A percentile compares a stretch with the other conserved stretches of the same genome.
Conservation (phyloP, 176 grass and related monocot species). For the Calamus simplicifolius region DNA sequence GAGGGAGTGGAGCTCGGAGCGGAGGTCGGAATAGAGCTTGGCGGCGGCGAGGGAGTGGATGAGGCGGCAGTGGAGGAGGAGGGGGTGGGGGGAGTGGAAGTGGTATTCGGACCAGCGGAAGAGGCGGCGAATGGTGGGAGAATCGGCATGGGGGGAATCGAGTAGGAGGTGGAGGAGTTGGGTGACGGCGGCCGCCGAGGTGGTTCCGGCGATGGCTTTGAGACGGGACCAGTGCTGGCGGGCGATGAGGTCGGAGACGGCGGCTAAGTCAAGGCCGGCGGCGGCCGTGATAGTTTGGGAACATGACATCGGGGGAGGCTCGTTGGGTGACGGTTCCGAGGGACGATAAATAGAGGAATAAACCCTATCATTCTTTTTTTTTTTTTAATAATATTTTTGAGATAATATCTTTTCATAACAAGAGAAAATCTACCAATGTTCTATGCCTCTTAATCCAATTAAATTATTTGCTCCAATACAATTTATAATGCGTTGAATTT, state of each 20-base stretch:
- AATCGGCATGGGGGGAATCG: constrained; percentile 18
- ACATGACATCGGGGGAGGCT: no score
- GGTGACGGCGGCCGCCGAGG: constrained; percentile 26
- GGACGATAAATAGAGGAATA: no score
- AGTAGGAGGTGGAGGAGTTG: constrained; percentile 42
- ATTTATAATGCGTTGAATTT: no score
- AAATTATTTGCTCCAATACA: no score
- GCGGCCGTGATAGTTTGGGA: background rate
- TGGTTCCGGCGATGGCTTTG: constrained; percentile 26
- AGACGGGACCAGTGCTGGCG: constrained; percentile 29
- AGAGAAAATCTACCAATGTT: no score
- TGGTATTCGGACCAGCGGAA: constrained; percentile 42
- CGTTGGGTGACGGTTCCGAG: no score
- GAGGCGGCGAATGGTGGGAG: constrained; percentile 40
- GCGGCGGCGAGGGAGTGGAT: constrained; percentile 47
- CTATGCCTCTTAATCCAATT: no score
- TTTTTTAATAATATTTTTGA: no score
- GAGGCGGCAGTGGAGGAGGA: constrained; percentile 57
- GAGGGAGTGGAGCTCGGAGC: constrained; percentile 64
- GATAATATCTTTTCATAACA: no score
- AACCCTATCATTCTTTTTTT: no score
- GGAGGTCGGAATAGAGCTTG: constrained; percentile 41
- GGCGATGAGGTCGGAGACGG: constrained; percentile 37
- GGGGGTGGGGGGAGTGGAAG: constrained; percentile 47
- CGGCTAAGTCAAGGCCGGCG: background rate